These are phyloP conservation scores for Gaultheria prostrata DNA, from an alignment of 148 eudicot genomes.

Conservation along the genomic window DNA sequence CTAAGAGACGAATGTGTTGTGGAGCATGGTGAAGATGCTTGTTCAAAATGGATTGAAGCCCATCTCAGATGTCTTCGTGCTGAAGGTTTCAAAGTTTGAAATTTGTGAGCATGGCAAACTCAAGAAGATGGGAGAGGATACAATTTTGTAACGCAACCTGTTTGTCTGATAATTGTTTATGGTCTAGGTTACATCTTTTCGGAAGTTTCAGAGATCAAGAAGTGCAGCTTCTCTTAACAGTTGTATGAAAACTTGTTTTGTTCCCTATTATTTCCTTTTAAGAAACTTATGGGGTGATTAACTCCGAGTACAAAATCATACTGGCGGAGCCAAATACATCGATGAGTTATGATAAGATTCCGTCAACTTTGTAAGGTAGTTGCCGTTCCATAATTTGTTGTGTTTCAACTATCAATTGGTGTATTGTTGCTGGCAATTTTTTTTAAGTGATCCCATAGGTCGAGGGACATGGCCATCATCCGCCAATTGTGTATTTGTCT, in stretches of 20 bases:
- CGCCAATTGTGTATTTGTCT: neutral
- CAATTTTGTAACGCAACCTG: conserved; percentile 13
- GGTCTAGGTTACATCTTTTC: neutral
- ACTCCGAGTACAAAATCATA: neutral
- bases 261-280: neutral
- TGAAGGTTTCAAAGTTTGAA: conserved; percentile 83
- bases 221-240: neutral
- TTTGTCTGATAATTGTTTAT: neutral
- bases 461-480: neutral
- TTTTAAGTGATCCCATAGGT: neutral
- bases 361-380: neutral
- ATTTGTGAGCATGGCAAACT: neutral
- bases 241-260: neutral
- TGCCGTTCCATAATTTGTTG: neutral
- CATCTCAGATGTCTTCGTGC: conserved; percentile 84
- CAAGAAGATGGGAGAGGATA: neutral
- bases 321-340: neutral
- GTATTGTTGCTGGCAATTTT: neutral
- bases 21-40: conserved; percentile 79
- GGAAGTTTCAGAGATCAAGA: neutral
- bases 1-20: conserved; percentile 91
- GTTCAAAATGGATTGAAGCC: conserved; percentile 88
- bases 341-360: neutral
- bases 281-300: neutral
- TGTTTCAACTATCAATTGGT: neutral